Conservation (phyloP, 23 red algal genomes). For the Gracilaria gracilis region DNA sequence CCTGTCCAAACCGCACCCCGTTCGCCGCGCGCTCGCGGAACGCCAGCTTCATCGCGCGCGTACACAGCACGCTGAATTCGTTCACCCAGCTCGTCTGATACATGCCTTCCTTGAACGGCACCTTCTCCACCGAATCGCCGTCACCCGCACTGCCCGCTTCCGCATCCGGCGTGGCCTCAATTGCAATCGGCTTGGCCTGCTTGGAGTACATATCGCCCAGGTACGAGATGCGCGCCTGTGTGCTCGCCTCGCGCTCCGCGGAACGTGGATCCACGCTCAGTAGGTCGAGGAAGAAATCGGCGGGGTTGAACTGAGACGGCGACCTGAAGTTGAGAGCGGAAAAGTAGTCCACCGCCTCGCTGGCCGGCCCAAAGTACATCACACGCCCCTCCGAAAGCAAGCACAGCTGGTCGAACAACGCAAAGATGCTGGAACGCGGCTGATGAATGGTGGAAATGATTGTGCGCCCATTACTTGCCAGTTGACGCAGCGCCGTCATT, state of each 20-base stretch:
- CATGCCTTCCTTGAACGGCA: slow-evolving; percentile 25
- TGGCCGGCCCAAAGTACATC: slow-evolving; percentile 96
- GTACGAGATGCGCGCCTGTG: slow-evolving; percentile 60
- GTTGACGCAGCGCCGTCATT: slow-evolving; percentile 87
- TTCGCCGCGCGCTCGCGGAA: slow-evolving; percentile 84
- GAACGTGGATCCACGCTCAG: slow-evolving; percentile 75
- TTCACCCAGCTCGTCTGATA: slow-evolving; percentile 76
- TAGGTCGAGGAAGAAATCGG: slow-evolving; percentile 96
- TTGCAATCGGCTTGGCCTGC: slow-evolving; percentile 39
- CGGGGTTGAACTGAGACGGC: slow-evolving; percentile 93
- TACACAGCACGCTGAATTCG: slow-evolving; percentile 74
- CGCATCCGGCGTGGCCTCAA: neutral
- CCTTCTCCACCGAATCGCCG: neutral
- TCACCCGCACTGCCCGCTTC: neutral
- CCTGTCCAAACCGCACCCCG: slow-evolving; percentile 77
- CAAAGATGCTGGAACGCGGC: slow-evolving; percentile 95
- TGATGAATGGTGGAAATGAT: slow-evolving; percentile 99
- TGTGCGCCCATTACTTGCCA: slow-evolving; percentile 88
- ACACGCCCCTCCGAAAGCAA: slow-evolving; percentile 88
- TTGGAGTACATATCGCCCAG: slow-evolving; percentile 44
- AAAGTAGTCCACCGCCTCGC: slow-evolving; percentile 92
- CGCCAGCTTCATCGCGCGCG: slow-evolving; percentile 74
- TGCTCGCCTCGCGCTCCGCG: slow-evolving; percentile 40
- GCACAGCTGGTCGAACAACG: slow-evolving; percentile 92
- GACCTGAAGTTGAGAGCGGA: slow-evolving; percentile 75